phyloP scores from a whole-genome alignment of 805 yeast species.

The Myxozyma mucilagina region DNA sequence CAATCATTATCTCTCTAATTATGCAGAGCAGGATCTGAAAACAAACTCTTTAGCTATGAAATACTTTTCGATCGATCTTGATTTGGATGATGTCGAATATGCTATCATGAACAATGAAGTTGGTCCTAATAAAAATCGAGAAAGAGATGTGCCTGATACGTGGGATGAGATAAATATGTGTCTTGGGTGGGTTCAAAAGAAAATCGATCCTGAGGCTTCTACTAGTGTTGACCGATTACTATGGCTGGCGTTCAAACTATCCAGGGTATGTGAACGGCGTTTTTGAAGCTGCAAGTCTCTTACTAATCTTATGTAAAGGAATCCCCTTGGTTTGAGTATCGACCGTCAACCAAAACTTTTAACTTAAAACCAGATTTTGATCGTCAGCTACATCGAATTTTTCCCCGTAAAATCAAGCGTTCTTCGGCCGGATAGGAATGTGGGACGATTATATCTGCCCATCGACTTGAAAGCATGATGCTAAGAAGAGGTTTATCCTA shows the following conservation, averaged over 20 bases:
- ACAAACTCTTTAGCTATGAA: not conserved
- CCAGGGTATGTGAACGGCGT: conserved; percentile 3
- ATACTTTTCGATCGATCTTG: conserved; percentile 6
- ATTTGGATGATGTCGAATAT: not conserved
- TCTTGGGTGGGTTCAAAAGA: not conserved
- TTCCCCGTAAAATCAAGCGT: too few relatives aligned
- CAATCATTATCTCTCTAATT: not conserved
- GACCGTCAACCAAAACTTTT: not conserved
- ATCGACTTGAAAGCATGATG: not conserved
- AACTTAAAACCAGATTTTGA: not conserved
- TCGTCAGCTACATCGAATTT: not conserved
- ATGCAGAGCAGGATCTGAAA: not conserved
- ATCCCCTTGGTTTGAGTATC: conserved; percentile 1
- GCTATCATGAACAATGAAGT: not conserved
- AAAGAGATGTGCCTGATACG: too few relatives aligned
- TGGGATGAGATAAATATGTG: too few relatives aligned
- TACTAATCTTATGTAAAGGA: not conserved
- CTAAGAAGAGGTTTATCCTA: too few relatives aligned
- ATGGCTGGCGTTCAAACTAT: conserved; percentile 24
- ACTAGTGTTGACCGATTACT: conserved; percentile 22
- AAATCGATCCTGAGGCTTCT: not conserved
- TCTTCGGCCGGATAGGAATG: too few relatives aligned
- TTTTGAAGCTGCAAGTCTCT: not conserved
- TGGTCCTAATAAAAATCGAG: conserved; percentile 4
- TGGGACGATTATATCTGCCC: not conserved